Evolutionary conservation across 2,329 filamentous ascomycete genomes (phyloP).

Genomic region (Fusarium cicatricum): DNA sequence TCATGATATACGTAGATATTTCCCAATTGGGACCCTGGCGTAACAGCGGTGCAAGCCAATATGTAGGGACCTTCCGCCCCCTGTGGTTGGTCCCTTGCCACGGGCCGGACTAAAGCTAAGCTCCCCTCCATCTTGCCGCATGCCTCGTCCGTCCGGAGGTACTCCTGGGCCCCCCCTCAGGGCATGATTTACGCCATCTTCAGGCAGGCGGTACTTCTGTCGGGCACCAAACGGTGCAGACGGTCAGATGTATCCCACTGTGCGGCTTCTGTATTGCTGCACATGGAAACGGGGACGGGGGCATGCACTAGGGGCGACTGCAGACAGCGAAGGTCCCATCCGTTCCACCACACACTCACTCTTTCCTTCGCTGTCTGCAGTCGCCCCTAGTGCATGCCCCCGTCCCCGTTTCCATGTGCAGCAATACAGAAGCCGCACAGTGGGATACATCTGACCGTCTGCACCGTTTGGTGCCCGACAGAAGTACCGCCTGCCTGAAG

Average conservation of each 20-base stretch:
- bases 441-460: slow-evolving; percentile 3
- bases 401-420: slow-evolving; percentile 10
- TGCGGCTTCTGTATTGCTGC: neutral
- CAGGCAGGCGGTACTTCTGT: slow-evolving; percentile 7
- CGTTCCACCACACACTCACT: slow-evolving; percentile 6
- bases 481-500: slow-evolving; percentile 13
- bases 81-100: neutral
- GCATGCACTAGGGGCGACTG: slow-evolving; percentile 3
- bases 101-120: neutral
- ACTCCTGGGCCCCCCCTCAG: slow-evolving; percentile 12
- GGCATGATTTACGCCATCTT: slow-evolving; percentile 10
- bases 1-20: too few relatives aligned
- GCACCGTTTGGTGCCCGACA: neutral
- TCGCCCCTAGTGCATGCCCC: neutral
- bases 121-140: neutral
- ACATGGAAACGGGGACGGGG: slow-evolving; percentile 13
- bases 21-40: neutral
- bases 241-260: slow-evolving; percentile 4
- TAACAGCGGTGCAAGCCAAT: neutral
- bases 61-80: neutral
- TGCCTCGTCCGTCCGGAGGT: slow-evolving; percentile 6
- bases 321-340: slow-evolving; percentile 3
- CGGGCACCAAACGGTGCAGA: neutral
- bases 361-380: slow-evolving; percentile 1
- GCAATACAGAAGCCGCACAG: neutral